Base-by-base conservation (phyloP, 768 basidiomycete genomes). In the Leccinum subgranulosum region DNA sequence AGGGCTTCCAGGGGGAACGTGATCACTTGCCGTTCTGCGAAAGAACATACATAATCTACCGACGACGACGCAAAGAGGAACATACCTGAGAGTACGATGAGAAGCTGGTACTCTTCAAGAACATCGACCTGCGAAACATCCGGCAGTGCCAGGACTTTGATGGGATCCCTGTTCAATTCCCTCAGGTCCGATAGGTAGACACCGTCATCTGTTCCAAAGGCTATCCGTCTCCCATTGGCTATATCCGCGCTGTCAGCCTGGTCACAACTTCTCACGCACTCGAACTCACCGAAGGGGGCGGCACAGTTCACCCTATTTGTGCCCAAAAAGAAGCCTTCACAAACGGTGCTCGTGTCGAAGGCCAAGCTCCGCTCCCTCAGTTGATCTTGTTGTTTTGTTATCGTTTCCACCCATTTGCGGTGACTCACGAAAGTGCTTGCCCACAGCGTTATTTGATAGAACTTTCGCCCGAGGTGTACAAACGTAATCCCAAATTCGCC, bases 151-250 rank as follows among this genome's bases (percentile, higher is more conserved):
- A 99, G 79, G 28, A 99, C 94, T 73, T 94, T 93, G 27, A 92
- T 79, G 0, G 96, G 97, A 23, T 93, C 91, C 47, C 85, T 83
- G 62, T 84, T 84, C 34, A 79, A 73, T 53, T 92, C 89, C 47
- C 84, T 81, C 28, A 97, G 76, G 70, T 98, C 92, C 27, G 93
- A 93, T 59, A 98, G 81, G 70, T 98, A 99, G 25, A 99, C 90
- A 25, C 97, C 97, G 62, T 98, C 94, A 66, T 95, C 92, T 4
- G 96, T 96, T n/a, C 96, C 97, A 73, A 95, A 98, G 9, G 92
- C 94, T 64, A 97, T 86, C 55, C 87, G 82, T 64, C 88, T 78
- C 12, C 94, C 96, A 55, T 83, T 83, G 66, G 82, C 95, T 97
- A 70, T 34, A 51, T 54, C 46, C 10, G 61, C 12, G 60, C 34